Evolutionary conservation across 2,329 filamentous ascomycete genomes (phyloP).

Genomic region (Mariannaea sp.): DNA sequence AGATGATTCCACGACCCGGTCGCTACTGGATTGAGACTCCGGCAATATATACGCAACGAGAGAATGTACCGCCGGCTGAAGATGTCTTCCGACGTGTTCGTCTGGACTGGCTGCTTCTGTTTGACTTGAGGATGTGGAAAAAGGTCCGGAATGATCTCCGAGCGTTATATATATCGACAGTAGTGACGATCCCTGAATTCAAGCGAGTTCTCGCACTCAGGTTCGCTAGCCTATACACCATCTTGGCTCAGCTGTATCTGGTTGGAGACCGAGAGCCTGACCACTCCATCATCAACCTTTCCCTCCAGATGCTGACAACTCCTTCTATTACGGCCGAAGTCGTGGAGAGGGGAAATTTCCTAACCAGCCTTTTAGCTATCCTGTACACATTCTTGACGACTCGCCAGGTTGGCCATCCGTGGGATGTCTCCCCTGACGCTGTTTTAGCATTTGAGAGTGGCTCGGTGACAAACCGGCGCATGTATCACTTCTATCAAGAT

Average conservation of each 20-base stretch:
- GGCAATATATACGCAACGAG: slow-evolving; percentile 65
- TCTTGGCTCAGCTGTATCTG: slow-evolving; percentile 89
- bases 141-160: slow-evolving; percentile 88
- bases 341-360: slow-evolving; percentile 91
- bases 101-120: slow-evolving; percentile 91
- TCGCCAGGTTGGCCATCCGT: slow-evolving; percentile 91
- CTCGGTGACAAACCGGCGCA: slow-evolving; percentile 89
- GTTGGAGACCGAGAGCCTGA: slow-evolving; percentile 96
- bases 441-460: slow-evolving; percentile 92
- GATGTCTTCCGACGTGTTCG: slow-evolving; percentile 88
- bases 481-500: slow-evolving; percentile 98
- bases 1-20: slow-evolving; percentile 65
- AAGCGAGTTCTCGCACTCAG: slow-evolving; percentile 90
- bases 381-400: slow-evolving; percentile 97
- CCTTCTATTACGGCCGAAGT: slow-evolving; percentile 96
- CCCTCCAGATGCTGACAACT: slow-evolving; percentile 93
- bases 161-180: slow-evolving; percentile 93
- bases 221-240: slow-evolving; percentile 95
- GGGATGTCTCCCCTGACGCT: slow-evolving; percentile 83
- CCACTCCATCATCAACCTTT: slow-evolving; percentile 97
- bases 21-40: slow-evolving; percentile 88
- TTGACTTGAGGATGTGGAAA: slow-evolving; percentile 96
- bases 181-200: slow-evolving; percentile 94
- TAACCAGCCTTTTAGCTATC: slow-evolving; percentile 94
- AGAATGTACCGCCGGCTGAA: slow-evolving; percentile 73